Conservation (phyloP, 257 asterid species). For the Fraxinus excelsior region DNA sequence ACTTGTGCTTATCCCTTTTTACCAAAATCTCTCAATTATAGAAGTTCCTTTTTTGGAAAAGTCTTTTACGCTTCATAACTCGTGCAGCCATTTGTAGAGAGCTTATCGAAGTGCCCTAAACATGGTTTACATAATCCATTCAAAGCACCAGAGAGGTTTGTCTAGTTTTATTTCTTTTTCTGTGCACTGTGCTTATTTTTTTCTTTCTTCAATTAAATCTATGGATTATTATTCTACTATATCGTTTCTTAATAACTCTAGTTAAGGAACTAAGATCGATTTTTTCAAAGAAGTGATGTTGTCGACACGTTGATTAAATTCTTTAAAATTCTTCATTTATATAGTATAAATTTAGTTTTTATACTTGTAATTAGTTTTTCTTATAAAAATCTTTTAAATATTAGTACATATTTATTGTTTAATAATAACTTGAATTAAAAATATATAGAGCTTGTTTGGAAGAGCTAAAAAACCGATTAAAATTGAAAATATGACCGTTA, state of each 20-base stretch:
- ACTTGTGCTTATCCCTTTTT: background rate
- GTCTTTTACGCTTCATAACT: constrained; percentile 10
- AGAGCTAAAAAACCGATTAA: no score
- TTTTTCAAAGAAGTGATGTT: no score
- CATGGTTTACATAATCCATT: constrained; percentile 97
- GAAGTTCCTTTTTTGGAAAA: background rate
- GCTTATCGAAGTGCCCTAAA: constrained; percentile 85
- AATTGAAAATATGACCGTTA: no score
- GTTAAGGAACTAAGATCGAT: background rate
- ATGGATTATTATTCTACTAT: background rate
- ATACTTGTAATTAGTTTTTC: no score
- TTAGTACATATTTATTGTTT: no score
- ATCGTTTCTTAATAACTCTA: background rate
- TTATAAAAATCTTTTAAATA: no score
- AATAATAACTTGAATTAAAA: no score
- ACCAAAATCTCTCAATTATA: background rate
- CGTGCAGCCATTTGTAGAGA: constrained; percentile 91
- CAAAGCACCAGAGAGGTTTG: constrained; percentile 89
- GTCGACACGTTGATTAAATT: no score
- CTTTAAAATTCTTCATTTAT: no score
- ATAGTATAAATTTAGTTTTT: no score
- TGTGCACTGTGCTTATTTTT: background rate
- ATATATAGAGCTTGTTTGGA: no score
- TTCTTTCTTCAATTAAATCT: background rate
- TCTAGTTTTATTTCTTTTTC: constrained; percentile 1